Evolutionary conservation across 139 green algal species (phyloP).

Genomic region (Eudorina sp.): DNA sequence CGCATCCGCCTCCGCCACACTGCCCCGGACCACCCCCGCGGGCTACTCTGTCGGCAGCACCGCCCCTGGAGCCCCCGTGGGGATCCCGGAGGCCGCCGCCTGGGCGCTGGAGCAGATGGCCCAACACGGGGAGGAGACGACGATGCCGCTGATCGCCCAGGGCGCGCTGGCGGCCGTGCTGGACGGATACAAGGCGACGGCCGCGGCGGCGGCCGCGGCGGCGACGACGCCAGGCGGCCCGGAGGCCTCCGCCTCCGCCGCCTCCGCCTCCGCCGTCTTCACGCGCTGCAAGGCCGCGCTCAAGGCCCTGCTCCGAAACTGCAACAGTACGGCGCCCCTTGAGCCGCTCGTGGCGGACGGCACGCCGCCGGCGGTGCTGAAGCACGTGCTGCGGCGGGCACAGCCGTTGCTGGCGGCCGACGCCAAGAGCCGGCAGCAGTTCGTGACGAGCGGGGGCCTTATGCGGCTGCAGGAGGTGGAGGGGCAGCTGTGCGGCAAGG

Average conservation of each 20-base stretch:
- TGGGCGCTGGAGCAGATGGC: slow-evolving; percentile 67
- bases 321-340: slow-evolving; percentile 40
- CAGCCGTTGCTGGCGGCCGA: slow-evolving; percentile 37
- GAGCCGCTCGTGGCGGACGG: slow-evolving; percentile 47
- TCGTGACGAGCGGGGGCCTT: slow-evolving; percentile 66
- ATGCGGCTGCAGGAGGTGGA: slow-evolving; percentile 58
- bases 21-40: background rate
- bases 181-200: slow-evolving; percentile 33
- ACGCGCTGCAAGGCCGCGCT: slow-evolving; percentile 45
- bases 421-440: slow-evolving; percentile 53
- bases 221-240: background rate
- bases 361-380: slow-evolving; percentile 55
- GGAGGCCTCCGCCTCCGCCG: no score
- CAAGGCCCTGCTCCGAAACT: slow-evolving; percentile 61
- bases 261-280: background rate
- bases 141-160: slow-evolving; percentile 52
- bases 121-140: slow-evolving; percentile 52
- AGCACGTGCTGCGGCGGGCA: slow-evolving; percentile 56
- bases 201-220: background rate
- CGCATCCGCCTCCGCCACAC: background rate
- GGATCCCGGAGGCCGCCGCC: slow-evolving; percentile 40
- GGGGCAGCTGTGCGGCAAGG: slow-evolving; percentile 36
- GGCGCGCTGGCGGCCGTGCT: slow-evolving; percentile 50
- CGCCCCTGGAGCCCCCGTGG: background rate
- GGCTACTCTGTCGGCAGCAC: background rate